Evolutionary conservation across 176 grass and related monocot genomes (phyloP).

Genomic region (Triticum dicoccoides): DNA sequence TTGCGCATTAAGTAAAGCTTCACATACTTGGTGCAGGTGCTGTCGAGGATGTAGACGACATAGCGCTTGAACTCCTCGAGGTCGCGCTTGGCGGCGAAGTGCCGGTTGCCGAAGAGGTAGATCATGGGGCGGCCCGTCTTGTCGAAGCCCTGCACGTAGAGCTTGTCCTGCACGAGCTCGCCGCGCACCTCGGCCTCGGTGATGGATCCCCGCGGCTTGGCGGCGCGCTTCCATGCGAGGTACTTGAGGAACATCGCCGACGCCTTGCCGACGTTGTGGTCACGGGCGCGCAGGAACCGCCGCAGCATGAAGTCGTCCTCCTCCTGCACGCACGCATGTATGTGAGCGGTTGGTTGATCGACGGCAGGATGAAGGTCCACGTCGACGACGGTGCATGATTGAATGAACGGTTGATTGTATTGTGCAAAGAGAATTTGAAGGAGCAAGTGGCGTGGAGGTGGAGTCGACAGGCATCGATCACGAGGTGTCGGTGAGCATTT

Average conservation of each 20-base stretch:
- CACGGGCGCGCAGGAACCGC: conserved; percentile 55
- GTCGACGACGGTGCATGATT: background rate
- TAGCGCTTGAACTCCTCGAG: conserved; percentile 67
- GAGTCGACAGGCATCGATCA: background rate
- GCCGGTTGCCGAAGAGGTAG: conserved; percentile 38
- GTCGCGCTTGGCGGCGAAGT: conserved; percentile 32
- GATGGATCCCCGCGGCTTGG: conserved; percentile 46
- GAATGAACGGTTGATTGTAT: background rate
- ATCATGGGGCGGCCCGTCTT: conserved; percentile 35
- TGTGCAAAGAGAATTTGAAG: background rate
- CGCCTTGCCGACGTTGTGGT: conserved; percentile 50
- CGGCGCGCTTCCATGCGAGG: conserved; percentile 52
- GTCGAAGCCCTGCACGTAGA: conserved; percentile 57
- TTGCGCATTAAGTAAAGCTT: too few species aligned
- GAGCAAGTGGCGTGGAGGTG: too few species aligned
- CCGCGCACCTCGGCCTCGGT: conserved; percentile 39
- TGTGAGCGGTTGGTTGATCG: background rate
- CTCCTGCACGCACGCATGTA: conserved; percentile 29
- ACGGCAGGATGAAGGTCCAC: background rate
- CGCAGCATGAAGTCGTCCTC: conserved; percentile 48
- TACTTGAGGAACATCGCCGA: conserved; percentile 55
- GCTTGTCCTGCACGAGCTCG: conserved; percentile 57
- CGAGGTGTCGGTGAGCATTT: background rate
- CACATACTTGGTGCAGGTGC: conserved; percentile 21
- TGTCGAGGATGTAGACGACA: conserved; percentile 44